These are phyloP conservation scores for Hypomyces perniciosus DNA, from an alignment of 2,329 filamentous ascomycete genomes.

Conservation along the genomic window DNA sequence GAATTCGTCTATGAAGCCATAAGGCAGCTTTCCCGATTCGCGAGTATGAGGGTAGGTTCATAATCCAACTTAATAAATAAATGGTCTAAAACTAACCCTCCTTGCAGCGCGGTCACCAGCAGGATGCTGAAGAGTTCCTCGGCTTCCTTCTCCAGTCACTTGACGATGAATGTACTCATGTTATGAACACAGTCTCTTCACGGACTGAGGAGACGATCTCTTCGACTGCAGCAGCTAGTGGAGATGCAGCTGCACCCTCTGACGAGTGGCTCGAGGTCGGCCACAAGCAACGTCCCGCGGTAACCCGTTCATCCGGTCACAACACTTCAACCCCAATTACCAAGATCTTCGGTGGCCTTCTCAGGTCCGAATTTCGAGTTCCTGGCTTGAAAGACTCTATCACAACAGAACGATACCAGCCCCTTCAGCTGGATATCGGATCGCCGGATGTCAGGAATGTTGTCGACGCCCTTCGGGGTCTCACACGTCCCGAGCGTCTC, in stretches of 20 bases:
- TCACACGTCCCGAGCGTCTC: constrained; percentile 78
- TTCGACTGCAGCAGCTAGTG: constrained; percentile 19
- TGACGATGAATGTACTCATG: constrained; percentile 82
- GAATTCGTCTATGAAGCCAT: constrained; percentile 96
- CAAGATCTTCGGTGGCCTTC: constrained; percentile 87
- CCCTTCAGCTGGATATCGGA: constrained; percentile 90
- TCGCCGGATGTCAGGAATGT: constrained; percentile 84
- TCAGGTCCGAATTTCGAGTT: constrained; percentile 83
- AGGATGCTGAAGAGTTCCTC: constrained; percentile 95
- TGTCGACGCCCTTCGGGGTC: constrained; percentile 76
- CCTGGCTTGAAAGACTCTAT: constrained; percentile 85
- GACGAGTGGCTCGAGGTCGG: constrained; percentile 86
- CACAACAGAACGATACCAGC: constrained; percentile 88
- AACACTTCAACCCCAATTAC: constrained; percentile 75
- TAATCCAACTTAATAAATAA: no score
- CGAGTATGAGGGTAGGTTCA: constrained; percentile 74
- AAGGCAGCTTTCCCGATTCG: constrained; percentile 77
- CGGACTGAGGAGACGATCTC: constrained; percentile 33
- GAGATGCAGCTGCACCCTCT: constrained; percentile 22
- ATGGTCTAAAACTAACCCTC: constrained; percentile 4
- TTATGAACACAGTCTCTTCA: constrained; percentile 49
- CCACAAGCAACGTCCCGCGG: constrained; percentile 77
- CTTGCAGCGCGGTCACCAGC: constrained; percentile 78
- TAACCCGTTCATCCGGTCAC: constrained; percentile 80
- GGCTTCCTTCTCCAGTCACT: constrained; percentile 88